A percentile compares a stretch with the other conserved stretches of the same genome.
Conservation (phyloP, 495 filamentous ascomycete genomes). For the Tetracladium marchalianum region DNA sequence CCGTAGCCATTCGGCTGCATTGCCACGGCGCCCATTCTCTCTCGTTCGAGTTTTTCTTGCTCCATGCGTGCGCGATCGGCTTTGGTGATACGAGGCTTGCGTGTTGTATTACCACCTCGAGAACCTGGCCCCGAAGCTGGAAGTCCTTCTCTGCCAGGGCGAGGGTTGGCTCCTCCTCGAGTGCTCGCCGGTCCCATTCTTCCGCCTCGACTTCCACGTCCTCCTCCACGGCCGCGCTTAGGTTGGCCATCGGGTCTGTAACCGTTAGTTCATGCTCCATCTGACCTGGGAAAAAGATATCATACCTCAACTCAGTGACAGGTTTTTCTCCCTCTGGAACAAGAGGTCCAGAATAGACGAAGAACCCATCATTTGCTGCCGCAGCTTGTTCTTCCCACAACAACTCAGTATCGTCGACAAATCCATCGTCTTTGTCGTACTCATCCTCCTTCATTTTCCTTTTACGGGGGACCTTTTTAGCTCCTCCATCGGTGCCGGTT, state of each 20-base stretch:
- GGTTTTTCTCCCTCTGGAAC: constrained; percentile 83
- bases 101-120: constrained; percentile 61
- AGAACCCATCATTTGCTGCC: constrained; percentile 85
- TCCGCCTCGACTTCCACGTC: constrained; percentile 42
- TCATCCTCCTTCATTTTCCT: constrained; percentile 87
- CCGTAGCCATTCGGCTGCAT: constrained; percentile 14
- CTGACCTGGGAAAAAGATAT: not conserved
- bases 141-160: constrained; percentile 33
- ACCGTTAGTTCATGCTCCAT: constrained; percentile 22
- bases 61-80: constrained; percentile 54
- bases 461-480: constrained; percentile 58
- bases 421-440: constrained; percentile 93
- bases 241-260: constrained; percentile 64
- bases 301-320: constrained; percentile 47
- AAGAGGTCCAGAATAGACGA: constrained; percentile 78
- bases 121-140: constrained; percentile 52
- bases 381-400: constrained; percentile 94
- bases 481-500: constrained; percentile 39
- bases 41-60: constrained; percentile 60
- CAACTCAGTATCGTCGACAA: constrained; percentile 93
- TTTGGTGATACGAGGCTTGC: constrained; percentile 77
- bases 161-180: constrained; percentile 26
- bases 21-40: constrained; percentile 33
- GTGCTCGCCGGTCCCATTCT: constrained; percentile 34
- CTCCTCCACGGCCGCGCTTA: constrained; percentile 58